Conservation (phyloP, 768 basidiomycete species). For the Russula emetica region DNA sequence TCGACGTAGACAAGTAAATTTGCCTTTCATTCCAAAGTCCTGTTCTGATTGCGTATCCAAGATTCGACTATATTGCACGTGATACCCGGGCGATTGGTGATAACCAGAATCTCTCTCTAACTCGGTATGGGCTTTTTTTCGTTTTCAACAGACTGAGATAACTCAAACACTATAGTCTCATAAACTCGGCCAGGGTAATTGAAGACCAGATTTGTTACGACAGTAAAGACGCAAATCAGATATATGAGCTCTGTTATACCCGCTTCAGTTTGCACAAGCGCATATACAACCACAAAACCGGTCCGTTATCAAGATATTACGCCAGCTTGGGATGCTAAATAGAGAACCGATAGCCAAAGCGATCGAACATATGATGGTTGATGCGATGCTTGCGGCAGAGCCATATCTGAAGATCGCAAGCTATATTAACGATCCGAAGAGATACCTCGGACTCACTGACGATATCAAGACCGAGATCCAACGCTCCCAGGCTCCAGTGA, state of each 20-base stretch:
- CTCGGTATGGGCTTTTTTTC: slow-evolving; percentile 37
- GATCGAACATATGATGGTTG: slow-evolving; percentile 82
- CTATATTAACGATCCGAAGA: slow-evolving; percentile 51
- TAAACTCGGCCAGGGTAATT: slow-evolving; percentile 71
- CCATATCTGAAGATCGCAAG: slow-evolving; percentile 56
- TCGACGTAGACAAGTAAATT: slow-evolving; percentile 81
- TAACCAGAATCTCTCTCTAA: slow-evolving; percentile 45
- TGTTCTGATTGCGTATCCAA: slow-evolving; percentile 30
- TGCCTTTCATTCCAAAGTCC: neutral
- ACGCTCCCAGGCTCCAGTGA: slow-evolving; percentile 46
- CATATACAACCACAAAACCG: slow-evolving; percentile 79
- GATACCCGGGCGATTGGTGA: slow-evolving; percentile 73
- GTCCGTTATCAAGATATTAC: slow-evolving; percentile 34
- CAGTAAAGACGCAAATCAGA: slow-evolving; percentile 73
- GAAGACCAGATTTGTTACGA: slow-evolving; percentile 73
- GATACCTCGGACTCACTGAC: slow-evolving; percentile 65
- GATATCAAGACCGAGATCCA: slow-evolving; percentile 60
- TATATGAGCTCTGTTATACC: slow-evolving; percentile 69
- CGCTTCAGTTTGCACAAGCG: slow-evolving; percentile 79
- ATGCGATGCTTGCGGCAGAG: slow-evolving; percentile 68
- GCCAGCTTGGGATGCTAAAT: neutral
- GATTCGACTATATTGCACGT: slow-evolving; percentile 78
- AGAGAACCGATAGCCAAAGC: slow-evolving; percentile 51
- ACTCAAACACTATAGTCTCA: slow-evolving; percentile 44
- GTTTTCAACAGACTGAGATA: neutral